These are phyloP conservation scores for Nicotiana noctiflora DNA, from an alignment of 257 asterid species.

Conservation along the genomic window DNA sequence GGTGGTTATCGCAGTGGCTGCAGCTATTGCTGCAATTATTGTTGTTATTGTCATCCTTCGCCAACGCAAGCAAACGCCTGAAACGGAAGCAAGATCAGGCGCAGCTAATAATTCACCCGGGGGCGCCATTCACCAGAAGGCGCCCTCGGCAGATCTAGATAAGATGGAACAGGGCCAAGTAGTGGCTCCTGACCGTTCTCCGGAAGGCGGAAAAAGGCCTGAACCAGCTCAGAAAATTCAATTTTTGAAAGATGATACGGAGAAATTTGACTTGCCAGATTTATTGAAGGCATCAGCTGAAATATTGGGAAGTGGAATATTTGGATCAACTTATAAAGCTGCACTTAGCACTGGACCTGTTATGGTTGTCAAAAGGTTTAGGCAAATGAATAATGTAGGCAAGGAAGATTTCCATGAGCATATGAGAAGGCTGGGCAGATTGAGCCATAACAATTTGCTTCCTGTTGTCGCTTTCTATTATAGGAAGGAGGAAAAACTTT, in stretches of 20 bases:
- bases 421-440: constrained; percentile 76
- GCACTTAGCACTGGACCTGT: constrained; percentile 30
- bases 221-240: constrained; percentile 45
- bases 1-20: constrained; percentile 25
- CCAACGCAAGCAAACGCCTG: constrained; percentile 22
- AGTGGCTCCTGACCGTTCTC: constrained; percentile 17
- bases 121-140: neutral
- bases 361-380: constrained; percentile 80
- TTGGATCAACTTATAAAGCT: constrained; percentile 83
- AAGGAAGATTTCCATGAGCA: constrained; percentile 78
- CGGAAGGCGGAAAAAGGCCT: constrained; percentile 9
- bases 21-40: constrained; percentile 36
- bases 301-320: constrained; percentile 73
- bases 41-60: constrained; percentile 54
- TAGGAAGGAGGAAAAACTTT: constrained; percentile 89
- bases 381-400: constrained; percentile 72
- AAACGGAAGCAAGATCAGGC: neutral
- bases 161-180: constrained; percentile 35
- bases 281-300: constrained; percentile 85
- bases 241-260: constrained; percentile 47
- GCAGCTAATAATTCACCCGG: neutral
- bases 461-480: constrained; percentile 68
- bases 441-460: constrained; percentile 61
- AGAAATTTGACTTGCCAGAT: constrained; percentile 68
- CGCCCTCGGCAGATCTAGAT: constrained; percentile 27